Conservation (phyloP, 306 rosid genomes). For the Citrullus amarus region DNA sequence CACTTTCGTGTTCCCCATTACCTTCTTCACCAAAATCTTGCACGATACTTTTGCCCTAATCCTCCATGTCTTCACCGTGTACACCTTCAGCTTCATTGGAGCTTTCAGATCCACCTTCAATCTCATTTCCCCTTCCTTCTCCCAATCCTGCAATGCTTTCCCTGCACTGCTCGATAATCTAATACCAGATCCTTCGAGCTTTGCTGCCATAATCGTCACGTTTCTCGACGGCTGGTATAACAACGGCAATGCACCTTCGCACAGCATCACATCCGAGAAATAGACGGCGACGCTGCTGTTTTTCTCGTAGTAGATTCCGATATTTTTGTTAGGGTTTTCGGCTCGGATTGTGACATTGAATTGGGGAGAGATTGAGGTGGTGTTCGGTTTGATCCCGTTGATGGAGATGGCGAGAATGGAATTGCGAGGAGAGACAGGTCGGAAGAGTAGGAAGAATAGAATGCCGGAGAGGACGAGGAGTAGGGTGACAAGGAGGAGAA, state of each 20-base stretch:
- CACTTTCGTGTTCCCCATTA: constrained; percentile 40
- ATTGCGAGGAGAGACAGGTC: constrained; percentile 44
- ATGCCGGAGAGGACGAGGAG: constrained; percentile 27
- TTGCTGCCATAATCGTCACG: constrained; percentile 35
- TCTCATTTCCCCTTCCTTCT: constrained; percentile 32
- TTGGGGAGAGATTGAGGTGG: constrained; percentile 32
- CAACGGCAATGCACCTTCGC: constrained; percentile 43
- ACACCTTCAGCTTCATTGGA: constrained; percentile 51
- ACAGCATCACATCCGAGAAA: constrained; percentile 24
- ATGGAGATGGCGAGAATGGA: constrained; percentile 28
- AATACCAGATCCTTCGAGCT: constrained; percentile 32
- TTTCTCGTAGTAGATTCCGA: constrained; percentile 54
- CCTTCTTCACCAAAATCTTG: constrained; percentile 34
- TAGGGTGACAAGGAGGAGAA: constrained; percentile 18
- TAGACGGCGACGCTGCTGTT: constrained; percentile 33
- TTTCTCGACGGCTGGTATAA: constrained; percentile 61
- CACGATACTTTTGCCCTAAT: constrained; percentile 47
- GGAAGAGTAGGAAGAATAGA: constrained; percentile 45
- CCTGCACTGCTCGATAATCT: constrained; percentile 15
- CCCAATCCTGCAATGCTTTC: constrained; percentile 17
- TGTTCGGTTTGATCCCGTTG: constrained; percentile 33
- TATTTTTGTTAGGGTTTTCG: constrained; percentile 43
- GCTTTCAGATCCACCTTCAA: constrained; percentile 31
- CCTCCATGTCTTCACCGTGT: constrained; percentile 44
- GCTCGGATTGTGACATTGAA: constrained; percentile 36